These are phyloP conservation scores for Blastocystis sp. DNA, from an alignment of 352 stramenopile genomes.

Conservation along the genomic window DNA sequence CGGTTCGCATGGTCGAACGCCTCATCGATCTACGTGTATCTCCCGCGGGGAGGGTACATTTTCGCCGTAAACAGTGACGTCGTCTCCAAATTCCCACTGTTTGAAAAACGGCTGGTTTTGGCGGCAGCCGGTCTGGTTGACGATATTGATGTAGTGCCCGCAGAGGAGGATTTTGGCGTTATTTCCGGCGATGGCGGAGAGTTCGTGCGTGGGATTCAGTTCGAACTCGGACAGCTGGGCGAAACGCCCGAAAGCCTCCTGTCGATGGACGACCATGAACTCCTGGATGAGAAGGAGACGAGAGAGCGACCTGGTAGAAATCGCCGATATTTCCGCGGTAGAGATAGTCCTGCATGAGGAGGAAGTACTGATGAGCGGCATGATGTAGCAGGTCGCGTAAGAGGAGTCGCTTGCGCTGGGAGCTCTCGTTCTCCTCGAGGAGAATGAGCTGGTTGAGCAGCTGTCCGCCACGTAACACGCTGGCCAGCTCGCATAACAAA, in stretches of 20 bases:
- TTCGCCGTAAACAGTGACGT: slow-evolving; percentile 27
- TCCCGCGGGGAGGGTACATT: background rate
- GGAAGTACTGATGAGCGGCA: background rate
- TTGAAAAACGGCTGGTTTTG: background rate
- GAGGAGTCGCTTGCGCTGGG: background rate
- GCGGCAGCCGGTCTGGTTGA: background rate
- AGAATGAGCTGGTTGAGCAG: slow-evolving; percentile 40
- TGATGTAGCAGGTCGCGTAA: background rate
- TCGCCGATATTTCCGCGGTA: slow-evolving; percentile 2
- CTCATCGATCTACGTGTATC: slow-evolving; percentile 11
- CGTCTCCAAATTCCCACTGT: background rate
- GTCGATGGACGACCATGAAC: slow-evolving; percentile 27
- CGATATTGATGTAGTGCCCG: slow-evolving; percentile 35
- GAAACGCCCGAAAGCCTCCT: background rate
- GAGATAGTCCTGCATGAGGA: slow-evolving; percentile 32
- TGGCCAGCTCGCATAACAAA: background rate
- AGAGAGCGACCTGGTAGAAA: background rate
- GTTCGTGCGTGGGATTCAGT: background rate
- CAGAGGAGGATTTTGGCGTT: slow-evolving; percentile 28
- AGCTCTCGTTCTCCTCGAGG: slow-evolving; percentile 34
- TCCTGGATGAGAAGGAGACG: background rate
- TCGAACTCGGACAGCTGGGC: background rate
- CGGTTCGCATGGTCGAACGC: slow-evolving; percentile 38
- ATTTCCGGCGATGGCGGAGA: background rate
- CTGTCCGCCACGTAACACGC: background rate